phyloP scores from a whole-genome alignment of 805 yeast genomes.

The Kazachstania viticola region DNA sequence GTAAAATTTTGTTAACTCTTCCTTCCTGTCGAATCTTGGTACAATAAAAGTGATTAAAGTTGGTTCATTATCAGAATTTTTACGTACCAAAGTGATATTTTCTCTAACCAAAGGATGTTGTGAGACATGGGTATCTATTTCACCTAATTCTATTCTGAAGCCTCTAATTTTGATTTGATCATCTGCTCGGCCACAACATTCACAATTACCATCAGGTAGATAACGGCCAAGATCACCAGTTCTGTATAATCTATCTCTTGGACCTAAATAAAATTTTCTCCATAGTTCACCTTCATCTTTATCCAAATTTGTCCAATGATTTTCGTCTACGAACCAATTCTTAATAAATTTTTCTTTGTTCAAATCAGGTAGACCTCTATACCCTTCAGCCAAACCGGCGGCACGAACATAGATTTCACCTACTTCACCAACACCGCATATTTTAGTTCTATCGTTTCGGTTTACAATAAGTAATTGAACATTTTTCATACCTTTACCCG shows the following conservation, averaged over 20 bases:
- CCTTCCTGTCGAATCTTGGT: conserved; percentile 51
- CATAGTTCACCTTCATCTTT: conserved; percentile 40
- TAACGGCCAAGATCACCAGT: conserved; percentile 97
- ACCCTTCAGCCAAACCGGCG: conserved; percentile 95
- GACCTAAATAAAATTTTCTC: conserved; percentile 82
- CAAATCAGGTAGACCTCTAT: conserved; percentile 80
- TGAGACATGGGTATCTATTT: conserved; percentile 92
- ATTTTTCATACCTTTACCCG: conserved; percentile 94
- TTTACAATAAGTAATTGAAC: conserved; percentile 92
- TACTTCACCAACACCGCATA: conserved; percentile 97
- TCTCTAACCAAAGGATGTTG: conserved; percentile 90
- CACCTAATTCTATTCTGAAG: conserved; percentile 95
- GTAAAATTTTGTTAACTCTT: conserved; percentile 33
- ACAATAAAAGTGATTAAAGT: conserved; percentile 85
- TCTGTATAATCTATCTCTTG: conserved; percentile 90
- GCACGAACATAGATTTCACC: conserved; percentile 98
- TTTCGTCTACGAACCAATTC: conserved; percentile 77
- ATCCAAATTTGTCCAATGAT: conserved; percentile 51
- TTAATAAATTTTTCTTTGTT: conserved; percentile 79
- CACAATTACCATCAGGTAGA: conserved; percentile 93
- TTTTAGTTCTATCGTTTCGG: conserved; percentile 73
- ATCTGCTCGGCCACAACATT: conserved; percentile 97
- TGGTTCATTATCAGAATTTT: conserved; percentile 88
- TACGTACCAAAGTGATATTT: conserved; percentile 81
- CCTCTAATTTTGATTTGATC: conserved; percentile 98